phyloP scores from a whole-genome alignment of 2,329 filamentous ascomycete species.

The Arthroderma uncinatum region DNA sequence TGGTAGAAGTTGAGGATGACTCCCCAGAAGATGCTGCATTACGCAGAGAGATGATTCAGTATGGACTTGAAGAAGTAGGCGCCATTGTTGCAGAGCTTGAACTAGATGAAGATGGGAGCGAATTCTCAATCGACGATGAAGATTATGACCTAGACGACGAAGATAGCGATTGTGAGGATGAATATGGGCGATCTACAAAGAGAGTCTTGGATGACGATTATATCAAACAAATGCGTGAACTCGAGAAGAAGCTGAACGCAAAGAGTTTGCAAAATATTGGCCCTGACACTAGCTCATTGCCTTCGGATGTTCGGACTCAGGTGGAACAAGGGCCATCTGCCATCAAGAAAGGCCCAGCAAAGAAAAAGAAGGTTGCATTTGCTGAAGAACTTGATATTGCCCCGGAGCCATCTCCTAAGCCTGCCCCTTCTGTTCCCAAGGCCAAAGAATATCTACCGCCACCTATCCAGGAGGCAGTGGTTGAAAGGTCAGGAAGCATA shows the following conservation, averaged over 20 bases:
- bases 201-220: conserved; percentile 63
- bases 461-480: conserved; percentile 33
- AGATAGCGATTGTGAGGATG: conserved; percentile 57
- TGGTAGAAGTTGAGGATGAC: conserved; percentile 59
- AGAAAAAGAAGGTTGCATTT: conserved; percentile 70
- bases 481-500: conserved; percentile 30
- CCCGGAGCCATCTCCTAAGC: conserved; percentile 28
- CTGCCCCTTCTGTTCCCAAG: conserved; percentile 12
- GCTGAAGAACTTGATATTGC: conserved; percentile 63
- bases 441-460: conserved; percentile 17
- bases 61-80: conserved; percentile 77
- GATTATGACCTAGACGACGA: conserved; percentile 44
- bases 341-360: conserved; percentile 20
- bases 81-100: conserved; percentile 86
- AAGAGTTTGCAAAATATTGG: conserved; percentile 48
- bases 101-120: conserved; percentile 54
- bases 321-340: conserved; percentile 18
- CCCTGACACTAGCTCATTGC: conserved; percentile 33
- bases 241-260: conserved; percentile 62
- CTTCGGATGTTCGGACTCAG: conserved; percentile 24
- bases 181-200: conserved; percentile 61
- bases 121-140: conserved; percentile 43
- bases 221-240: conserved; percentile 67
- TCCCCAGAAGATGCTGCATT: conserved; percentile 67
- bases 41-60: conserved; percentile 80